Base-by-base conservation (phyloP, 2,329 filamentous ascomycete species). In the Diplodia intermedia region DNA sequence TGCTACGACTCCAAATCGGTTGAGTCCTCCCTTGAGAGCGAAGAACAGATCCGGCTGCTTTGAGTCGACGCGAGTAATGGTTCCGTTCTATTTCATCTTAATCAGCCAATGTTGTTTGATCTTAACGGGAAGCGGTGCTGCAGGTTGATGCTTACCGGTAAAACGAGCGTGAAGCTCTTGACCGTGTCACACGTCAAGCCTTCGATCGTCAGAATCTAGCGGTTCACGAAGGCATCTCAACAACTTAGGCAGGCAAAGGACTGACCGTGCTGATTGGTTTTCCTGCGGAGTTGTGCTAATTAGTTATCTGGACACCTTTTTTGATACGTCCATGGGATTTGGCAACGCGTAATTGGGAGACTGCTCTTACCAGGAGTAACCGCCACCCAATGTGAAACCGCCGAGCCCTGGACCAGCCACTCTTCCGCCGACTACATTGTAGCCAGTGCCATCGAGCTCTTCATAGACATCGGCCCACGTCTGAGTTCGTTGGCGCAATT, bases 1-100 rank as follows among this genome's bases (percentile, higher is more conserved):
- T 1, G 79, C 79, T 4, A 80, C 75, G 47, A 80, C 73, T 11
- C 76, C 78, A 60, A 80, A 79, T 56, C 80, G 79, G 70, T 77
- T 79, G 6, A 68, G 70, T 11, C 78, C 78, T 8, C 78, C 77
- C 66, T 78, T 78, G 9, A 80, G 71, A 7, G 76, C 77, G 2
- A 70, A 69, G 71, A 74, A 78, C 7, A 79, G 72, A 33, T 75
- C 71, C 0, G 73, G 68, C 38, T 78, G 74, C 7, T 63, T 65
- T 15, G 57, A 62, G 20, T 62, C 57, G 18, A 62, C 29, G n/a
- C 57, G 57, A 12, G 40, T 49, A 14, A 62, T 23, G 2, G 57
- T 62, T 4, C 57, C 57, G 26, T 62, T 62, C 57, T 62, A 4
- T 1, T 31, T 23, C 4, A 15, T 6, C 26, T 36, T 18, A 12